Percentiles rank a stretch among this genome's conserved stretches.
Evolutionary conservation across 208 protist species (phyloP).

Genomic region (Crithidia brevicula): DNA sequence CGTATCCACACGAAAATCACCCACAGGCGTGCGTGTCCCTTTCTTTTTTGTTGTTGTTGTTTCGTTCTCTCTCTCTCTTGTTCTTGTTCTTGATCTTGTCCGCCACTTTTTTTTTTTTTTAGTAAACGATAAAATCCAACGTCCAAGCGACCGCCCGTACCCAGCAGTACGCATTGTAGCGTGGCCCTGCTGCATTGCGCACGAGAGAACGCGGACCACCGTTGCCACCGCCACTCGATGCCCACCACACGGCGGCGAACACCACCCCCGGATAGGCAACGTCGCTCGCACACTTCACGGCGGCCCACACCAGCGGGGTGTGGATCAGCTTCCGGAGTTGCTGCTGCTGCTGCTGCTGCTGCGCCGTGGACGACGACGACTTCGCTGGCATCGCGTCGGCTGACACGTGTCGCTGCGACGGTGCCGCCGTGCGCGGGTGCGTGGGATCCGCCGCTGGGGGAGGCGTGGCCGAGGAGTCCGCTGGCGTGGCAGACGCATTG

Average conservation of each 20-base stretch:
- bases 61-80: not conserved
- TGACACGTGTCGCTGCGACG: constrained; percentile 3
- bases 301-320: not conserved
- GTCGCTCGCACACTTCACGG: constrained; percentile 7
- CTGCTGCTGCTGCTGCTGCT: not conserved
- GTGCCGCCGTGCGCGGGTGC: not conserved
- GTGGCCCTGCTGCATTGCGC: constrained; percentile 8
- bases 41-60: no score
- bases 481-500: not conserved
- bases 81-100: no score
- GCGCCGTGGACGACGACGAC: no score
- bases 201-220: constrained; percentile 7
- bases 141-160: constrained; percentile 10
- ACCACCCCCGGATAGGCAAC: constrained; percentile 14
- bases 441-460: not conserved
- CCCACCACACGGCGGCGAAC: constrained; percentile 18
- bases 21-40: no score
- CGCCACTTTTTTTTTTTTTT: not conserved
- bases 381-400: no score
- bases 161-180: constrained; percentile 33
- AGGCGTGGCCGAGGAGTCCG: not conserved
- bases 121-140: not conserved
- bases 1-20: no score
- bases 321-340: not conserved
- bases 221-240: not conserved